Conservation (phyloP, 1,284 basidiomycete species). For the Apiotrichum akiyoshidainum region DNA sequence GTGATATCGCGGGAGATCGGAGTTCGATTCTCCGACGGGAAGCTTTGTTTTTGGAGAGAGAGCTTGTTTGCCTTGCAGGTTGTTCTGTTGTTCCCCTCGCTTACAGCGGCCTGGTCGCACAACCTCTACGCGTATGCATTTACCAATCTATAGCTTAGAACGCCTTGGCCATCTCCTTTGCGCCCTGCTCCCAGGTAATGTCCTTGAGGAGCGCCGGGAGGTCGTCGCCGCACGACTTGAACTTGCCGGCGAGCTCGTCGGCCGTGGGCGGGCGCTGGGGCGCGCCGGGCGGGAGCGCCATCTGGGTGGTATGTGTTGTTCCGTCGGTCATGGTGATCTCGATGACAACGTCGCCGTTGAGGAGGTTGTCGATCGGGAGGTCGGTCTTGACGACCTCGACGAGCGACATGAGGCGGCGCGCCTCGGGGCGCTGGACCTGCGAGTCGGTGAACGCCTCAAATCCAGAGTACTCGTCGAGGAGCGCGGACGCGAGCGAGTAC, state of each 20-base stretch:
- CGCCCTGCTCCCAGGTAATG: constrained; percentile 6
- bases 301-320: background rate
- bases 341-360: constrained; percentile 10
- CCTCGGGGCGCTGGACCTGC: constrained; percentile 10
- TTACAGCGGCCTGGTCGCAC: too few relatives aligned
- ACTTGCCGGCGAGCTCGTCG: constrained; percentile 9
- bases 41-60: background rate
- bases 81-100: too few relatives aligned
- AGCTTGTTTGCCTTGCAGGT: too few relatives aligned
- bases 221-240: constrained; percentile 7
- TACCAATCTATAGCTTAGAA: constrained; percentile 4
- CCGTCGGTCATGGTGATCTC: constrained; percentile 8
- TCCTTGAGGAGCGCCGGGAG: constrained; percentile 3
- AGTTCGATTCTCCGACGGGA: background rate
- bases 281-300: constrained; percentile 9
- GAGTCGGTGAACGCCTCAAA: constrained; percentile 11
- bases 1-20: background rate
- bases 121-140: background rate
- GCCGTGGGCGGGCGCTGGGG: constrained; percentile 8
- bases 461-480: constrained; percentile 11
- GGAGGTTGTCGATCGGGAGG: constrained; percentile 10
- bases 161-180: constrained; percentile 8
- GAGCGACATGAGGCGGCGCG: constrained; percentile 7
- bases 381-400: constrained; percentile 12
- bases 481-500: constrained; percentile 11